Conservation (phyloP, 2,329 filamentous ascomycete genomes). For the Aspergillus novoparasiticus region DNA sequence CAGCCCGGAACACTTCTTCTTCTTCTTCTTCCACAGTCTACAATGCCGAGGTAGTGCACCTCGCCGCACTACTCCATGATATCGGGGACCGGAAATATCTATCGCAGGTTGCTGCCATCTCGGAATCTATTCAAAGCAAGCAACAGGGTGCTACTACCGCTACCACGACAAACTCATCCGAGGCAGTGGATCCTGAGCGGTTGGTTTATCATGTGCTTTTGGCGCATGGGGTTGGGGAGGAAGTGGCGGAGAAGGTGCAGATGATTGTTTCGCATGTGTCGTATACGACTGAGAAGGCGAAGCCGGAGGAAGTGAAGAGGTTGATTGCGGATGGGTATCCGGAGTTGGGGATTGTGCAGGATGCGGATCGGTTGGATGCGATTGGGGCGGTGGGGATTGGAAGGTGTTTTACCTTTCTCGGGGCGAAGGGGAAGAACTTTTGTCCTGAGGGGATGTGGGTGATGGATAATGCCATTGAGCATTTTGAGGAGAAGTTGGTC, state of each 20-base stretch:
- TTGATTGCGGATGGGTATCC: constrained; percentile 65
- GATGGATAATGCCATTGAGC: constrained; percentile 68
- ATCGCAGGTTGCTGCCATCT: constrained; percentile 31
- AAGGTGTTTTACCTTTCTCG: constrained; percentile 75
- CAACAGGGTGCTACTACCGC: no score
- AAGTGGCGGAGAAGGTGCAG: constrained; percentile 69
- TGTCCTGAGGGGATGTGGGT: constrained; percentile 37
- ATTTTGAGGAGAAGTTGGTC: constrained; percentile 77
- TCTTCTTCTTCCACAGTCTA: constrained; percentile 32
- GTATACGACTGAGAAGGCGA: constrained; percentile 70
- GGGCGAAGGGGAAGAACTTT: constrained; percentile 49
- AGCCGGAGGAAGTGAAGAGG: constrained; percentile 61
- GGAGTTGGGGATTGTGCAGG: constrained; percentile 83
- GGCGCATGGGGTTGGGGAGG: constrained; percentile 53
- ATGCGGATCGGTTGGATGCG: constrained; percentile 89
- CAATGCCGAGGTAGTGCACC: constrained; percentile 62
- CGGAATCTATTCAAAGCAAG: not conserved
- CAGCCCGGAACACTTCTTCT: constrained; percentile 29
- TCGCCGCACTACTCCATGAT: constrained; percentile 80
- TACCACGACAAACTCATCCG: no score
- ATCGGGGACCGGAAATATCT: constrained; percentile 85
- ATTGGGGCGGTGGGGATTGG: constrained; percentile 85
- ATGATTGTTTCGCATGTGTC: constrained; percentile 74
- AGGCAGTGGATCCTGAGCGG: constrained; percentile 24
- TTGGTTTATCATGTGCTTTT: constrained; percentile 33